A percentile compares a stretch with the other conserved stretches of the same genome.
These are phyloP conservation scores for Teratosphaeriaceae sp. DNA, from an alignment of 2,329 filamentous ascomycete genomes.

Conservation along the genomic window DNA sequence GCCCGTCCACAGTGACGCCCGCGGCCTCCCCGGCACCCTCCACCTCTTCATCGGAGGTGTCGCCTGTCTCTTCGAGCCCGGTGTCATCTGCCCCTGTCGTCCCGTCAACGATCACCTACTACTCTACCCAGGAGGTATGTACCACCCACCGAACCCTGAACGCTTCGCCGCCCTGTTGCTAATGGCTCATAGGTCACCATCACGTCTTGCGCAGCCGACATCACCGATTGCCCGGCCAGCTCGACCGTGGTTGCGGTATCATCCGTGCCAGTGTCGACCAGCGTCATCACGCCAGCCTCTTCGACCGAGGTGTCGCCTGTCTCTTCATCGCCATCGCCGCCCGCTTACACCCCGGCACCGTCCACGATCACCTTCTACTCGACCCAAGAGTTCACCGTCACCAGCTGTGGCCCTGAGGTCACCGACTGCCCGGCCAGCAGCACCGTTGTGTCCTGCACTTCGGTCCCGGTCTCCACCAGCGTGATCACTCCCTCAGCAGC, in stretches of 20 bases:
- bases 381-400: conserved; percentile 38
- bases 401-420: conserved; percentile 32
- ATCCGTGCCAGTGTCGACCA: conserved; percentile 12
- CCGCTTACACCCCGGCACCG: conserved; percentile 7
- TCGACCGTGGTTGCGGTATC: conserved; percentile 10
- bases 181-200: conserved; percentile 24
- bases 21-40: conserved; percentile 11
- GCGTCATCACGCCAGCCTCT: conserved; percentile 5
- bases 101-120: conserved; percentile 15
- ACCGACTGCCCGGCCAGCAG: conserved; percentile 34
- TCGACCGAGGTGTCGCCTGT: not conserved
- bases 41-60: conserved; percentile 3
- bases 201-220: conserved; percentile 21
- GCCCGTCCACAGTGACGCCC: conserved; percentile 54
- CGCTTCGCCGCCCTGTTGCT: not conserved
- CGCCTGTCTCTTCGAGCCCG: conserved; percentile 2
- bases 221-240: conserved; percentile 30
- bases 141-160: not conserved
- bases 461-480: conserved; percentile 35
- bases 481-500: conserved; percentile 17
- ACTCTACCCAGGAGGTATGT: conserved; percentile 13
- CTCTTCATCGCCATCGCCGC: not conserved
- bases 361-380: conserved; percentile 32
- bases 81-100: conserved; percentile 5
- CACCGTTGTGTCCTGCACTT: conserved; percentile 29